Conservation (phyloP, 768 basidiomycete species). For the Botryobasidium botryosum region DNA sequence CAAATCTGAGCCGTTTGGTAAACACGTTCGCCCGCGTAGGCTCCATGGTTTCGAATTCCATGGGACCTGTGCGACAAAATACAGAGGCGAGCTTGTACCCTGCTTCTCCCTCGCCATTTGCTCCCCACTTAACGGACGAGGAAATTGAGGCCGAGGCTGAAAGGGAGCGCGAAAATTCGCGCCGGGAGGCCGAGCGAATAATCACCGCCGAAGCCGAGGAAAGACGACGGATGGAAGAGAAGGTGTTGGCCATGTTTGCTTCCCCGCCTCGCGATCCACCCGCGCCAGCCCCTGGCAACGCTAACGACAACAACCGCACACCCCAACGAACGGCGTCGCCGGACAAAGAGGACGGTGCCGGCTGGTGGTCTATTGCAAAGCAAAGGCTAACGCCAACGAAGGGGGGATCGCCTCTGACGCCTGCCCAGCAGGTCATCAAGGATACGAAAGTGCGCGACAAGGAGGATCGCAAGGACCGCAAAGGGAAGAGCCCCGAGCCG, state of each 20-base stretch:
- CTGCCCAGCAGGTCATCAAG: slow-evolving; percentile 66
- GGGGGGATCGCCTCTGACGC: slow-evolving; percentile 41
- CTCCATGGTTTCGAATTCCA: too few relatives aligned
- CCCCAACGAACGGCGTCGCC: slow-evolving; percentile 6
- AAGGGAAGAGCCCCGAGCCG: slow-evolving; percentile 24
- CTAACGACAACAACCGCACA: too few relatives aligned
- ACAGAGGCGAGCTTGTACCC: too few relatives aligned
- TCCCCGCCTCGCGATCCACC: slow-evolving; percentile 30
- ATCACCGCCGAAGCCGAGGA: slow-evolving; percentile 55
- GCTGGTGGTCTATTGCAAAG: slow-evolving; percentile 67
- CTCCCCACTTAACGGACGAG: slow-evolving; percentile 35
- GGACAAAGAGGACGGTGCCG: slow-evolving; percentile 10
- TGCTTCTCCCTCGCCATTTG: too few relatives aligned
- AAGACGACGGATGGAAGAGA: slow-evolving; percentile 47
- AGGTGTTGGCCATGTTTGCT: slow-evolving; percentile 59
- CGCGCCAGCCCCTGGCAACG: slow-evolving; percentile 33
- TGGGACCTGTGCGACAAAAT: too few relatives aligned
- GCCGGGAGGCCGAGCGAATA: slow-evolving; percentile 65
- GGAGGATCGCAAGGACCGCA: slow-evolving; percentile 8
- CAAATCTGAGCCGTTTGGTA: too few relatives aligned
- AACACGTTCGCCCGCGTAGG: too few relatives aligned
- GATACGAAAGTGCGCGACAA: slow-evolving; percentile 55
- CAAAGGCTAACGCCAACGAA: slow-evolving; percentile 64
- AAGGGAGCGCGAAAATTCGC: slow-evolving; percentile 53
- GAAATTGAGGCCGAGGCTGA: slow-evolving; percentile 72